phyloP scores from a whole-genome alignment of 371 early-diverging fungal genomes.

The Zancudomyces culisetae region DNA sequence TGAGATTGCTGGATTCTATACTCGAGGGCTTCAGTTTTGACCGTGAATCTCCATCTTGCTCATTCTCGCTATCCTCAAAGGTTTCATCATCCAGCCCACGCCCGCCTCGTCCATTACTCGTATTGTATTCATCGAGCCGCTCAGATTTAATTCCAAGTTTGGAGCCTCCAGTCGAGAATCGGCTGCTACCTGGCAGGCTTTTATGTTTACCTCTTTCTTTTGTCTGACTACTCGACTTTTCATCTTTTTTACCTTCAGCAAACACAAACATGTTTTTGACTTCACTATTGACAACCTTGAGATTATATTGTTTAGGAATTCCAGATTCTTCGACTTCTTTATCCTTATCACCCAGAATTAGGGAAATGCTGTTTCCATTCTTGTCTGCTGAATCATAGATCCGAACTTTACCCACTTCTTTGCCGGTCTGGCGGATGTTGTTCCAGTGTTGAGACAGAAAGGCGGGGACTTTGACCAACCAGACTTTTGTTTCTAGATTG shows the following conservation, averaged over 20 bases:
- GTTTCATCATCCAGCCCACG: conserved; percentile 10
- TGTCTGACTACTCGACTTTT: no score
- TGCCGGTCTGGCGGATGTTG: conserved; percentile 31
- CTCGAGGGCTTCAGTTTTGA: conserved; percentile 25
- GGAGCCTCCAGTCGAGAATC: no score
- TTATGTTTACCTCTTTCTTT: no score
- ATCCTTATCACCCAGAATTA: conserved; percentile 38
- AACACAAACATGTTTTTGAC: conserved; percentile 62
- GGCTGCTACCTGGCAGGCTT: conserved; percentile 20
- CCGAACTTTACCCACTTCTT: conserved; percentile 58
- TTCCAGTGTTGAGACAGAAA: conserved; percentile 76
- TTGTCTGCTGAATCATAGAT: conserved; percentile 40
- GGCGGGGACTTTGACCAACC: conserved; percentile 82
- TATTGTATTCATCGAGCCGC: background rate
- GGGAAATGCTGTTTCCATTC: conserved; percentile 28
- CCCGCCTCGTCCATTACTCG: background rate
- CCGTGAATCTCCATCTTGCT: background rate
- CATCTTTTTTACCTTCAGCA: conserved; percentile 33
- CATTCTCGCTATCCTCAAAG: background rate
- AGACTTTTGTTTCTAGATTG: conserved; percentile 48
- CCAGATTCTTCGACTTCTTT: conserved; percentile 24
- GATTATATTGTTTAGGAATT: conserved; percentile 54
- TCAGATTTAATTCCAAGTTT: conserved; percentile 6
- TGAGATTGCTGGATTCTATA: conserved; percentile 16
- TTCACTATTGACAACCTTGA: conserved; percentile 41